Evolutionary conservation across 73 alveolate genomes (phyloP).

Genomic region (Paramecium pentaurelia): DNA sequence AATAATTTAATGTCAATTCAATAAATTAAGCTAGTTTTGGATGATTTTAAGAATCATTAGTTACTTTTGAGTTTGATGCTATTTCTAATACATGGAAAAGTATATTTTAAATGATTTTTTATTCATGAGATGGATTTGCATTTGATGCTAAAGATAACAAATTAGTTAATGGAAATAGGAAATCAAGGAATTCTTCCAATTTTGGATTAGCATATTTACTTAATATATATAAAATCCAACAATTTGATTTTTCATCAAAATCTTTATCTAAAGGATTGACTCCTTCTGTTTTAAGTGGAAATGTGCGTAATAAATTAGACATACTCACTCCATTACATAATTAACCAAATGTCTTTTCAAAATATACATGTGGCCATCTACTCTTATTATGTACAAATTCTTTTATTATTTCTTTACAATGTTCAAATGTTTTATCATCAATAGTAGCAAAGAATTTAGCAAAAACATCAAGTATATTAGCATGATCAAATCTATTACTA

Average conservation of each 20-base stretch:
- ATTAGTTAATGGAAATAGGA: constrained; percentile 6
- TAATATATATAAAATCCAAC: constrained; percentile 51
- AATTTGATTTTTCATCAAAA: constrained; percentile 51
- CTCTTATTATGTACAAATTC: background rate
- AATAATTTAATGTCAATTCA: background rate
- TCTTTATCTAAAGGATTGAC: constrained; percentile 51
- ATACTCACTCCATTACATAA: background rate
- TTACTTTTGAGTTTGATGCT: constrained; percentile 20
- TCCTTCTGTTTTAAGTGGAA: background rate
- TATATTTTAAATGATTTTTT: constrained; percentile 23
- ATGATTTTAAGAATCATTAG: background rate
- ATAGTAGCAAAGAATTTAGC: background rate
- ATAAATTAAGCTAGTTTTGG: constrained; percentile 2
- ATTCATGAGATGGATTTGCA: constrained; percentile 37
- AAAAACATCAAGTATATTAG: constrained; percentile 17
- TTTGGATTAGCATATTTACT: constrained; percentile 29
- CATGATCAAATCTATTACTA: constrained; percentile 52
- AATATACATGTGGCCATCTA: constrained; percentile 38
- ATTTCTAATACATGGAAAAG: constrained; percentile 27
- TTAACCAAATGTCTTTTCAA: background rate
- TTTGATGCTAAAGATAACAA: background rate
- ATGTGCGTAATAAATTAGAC: background rate
- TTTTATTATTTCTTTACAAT: background rate
- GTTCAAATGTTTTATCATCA: background rate
- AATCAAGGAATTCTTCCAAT: constrained; percentile 52